Evolutionary conservation across 345 rosid species (phyloP).

Genomic region (Lepidium africanum): DNA sequence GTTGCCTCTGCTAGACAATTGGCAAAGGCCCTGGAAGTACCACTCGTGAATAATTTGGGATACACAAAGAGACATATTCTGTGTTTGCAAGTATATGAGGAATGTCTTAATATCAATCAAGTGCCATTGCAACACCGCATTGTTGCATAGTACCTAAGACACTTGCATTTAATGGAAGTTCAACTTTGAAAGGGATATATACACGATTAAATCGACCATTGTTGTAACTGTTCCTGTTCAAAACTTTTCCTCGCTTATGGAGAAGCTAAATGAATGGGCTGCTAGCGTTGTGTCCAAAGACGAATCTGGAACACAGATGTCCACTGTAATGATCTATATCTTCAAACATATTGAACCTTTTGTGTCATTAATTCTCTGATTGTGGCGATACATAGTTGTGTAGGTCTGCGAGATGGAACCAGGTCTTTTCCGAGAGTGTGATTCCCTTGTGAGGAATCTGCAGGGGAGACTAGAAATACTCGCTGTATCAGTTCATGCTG

Average conservation of each 20-base stretch:
- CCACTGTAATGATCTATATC: conserved; percentile 51
- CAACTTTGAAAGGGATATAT: no score
- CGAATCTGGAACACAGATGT: conserved; percentile 56
- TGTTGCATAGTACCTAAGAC: no score
- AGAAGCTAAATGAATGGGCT: conserved; percentile 57
- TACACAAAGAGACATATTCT: no score
- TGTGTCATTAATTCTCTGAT: not conserved
- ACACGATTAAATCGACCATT: no score
- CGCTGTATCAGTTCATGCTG: conserved; percentile 78
- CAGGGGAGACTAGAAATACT: conserved; percentile 90
- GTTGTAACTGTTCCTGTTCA: conserved; percentile 40
- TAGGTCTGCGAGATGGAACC: conserved; percentile 91
- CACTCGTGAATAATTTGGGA: conserved; percentile 80
- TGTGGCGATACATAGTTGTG: not conserved
- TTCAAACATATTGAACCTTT: not conserved
- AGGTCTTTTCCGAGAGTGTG: conserved; percentile 72
- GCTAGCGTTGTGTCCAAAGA: conserved; percentile 66
- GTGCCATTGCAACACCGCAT: no score
- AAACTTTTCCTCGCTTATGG: conserved; percentile 42
- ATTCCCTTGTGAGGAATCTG: conserved; percentile 62
- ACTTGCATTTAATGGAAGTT: no score
- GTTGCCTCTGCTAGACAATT: conserved; percentile 94
- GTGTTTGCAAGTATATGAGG: no score
- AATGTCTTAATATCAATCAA: no score
- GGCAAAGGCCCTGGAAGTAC: conserved; percentile 96